A percentile compares a stretch with the other conserved stretches of the same genome.
These are phyloP conservation scores for Pittosporum tobira DNA, from an alignment of 129 eudicot genomes.

Conservation along the genomic window DNA sequence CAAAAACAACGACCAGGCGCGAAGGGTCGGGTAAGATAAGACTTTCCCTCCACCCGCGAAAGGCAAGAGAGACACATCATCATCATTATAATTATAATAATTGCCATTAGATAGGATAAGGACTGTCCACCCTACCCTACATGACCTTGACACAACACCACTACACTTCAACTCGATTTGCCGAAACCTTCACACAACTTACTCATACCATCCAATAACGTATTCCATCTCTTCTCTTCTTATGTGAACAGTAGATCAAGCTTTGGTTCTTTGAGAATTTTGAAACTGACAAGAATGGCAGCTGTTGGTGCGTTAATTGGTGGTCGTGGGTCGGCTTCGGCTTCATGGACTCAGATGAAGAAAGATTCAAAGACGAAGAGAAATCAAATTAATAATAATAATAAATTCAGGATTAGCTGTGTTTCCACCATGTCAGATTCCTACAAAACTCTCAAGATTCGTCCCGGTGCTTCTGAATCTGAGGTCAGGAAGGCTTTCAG, in stretches of 20 bases:
- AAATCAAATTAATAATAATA: constrained; percentile 14
- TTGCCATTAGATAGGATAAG: too few species aligned
- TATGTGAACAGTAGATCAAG: constrained; percentile 5
- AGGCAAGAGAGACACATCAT: too few species aligned
- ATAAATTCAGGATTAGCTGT: constrained; percentile 31
- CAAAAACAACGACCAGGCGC: too few species aligned
- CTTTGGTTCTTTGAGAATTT: neutral
- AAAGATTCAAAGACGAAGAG: constrained; percentile 18
- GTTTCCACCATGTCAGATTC: constrained; percentile 55
- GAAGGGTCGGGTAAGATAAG: too few species aligned
- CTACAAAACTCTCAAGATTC: constrained; percentile 58
- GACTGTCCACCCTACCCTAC: too few species aligned
- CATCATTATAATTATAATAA: too few species aligned
- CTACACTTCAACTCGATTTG: too few species aligned
- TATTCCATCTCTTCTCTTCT: neutral
- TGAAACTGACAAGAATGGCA: constrained; percentile 22
- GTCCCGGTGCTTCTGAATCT: constrained; percentile 75
- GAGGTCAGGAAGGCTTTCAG: constrained; percentile 87
- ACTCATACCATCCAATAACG: neutral
- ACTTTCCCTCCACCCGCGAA: too few species aligned
- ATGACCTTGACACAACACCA: too few species aligned
- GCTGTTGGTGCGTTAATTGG: constrained; percentile 28
- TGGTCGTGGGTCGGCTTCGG: constrained; percentile 20
- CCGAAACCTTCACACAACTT: too few species aligned
- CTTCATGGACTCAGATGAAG: constrained; percentile 16